Evolutionary conservation across 2,329 filamentous ascomycete species (phyloP).

Genomic region (Phaeosphaeriaceae sp.): DNA sequence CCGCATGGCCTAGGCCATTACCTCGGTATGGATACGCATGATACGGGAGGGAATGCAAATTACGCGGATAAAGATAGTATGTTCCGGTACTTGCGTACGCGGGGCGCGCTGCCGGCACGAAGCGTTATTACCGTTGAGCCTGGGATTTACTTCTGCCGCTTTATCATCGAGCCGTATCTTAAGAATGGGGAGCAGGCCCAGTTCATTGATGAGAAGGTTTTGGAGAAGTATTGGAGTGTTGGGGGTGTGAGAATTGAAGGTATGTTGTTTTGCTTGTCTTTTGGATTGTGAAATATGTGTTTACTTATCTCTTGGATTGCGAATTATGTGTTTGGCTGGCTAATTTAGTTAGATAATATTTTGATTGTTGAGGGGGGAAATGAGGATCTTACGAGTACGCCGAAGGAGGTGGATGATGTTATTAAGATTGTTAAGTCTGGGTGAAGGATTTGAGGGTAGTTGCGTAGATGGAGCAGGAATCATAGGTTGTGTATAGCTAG

Average conservation of each 20-base stretch:
- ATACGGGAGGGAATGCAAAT: slow-evolving; percentile 57
- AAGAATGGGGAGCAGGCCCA: slow-evolving; percentile 64
- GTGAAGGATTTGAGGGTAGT: slow-evolving; percentile 6
- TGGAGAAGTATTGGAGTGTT: slow-evolving; percentile 75
- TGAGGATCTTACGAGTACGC: slow-evolving; percentile 82
- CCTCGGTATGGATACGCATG: slow-evolving; percentile 61
- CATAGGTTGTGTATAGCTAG: too few species aligned
- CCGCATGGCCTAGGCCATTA: slow-evolving; percentile 60
- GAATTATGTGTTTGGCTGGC: slow-evolving; percentile 10
- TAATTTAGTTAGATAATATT: slow-evolving; percentile 68
- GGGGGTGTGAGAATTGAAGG: slow-evolving; percentile 89
- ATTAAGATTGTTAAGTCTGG: slow-evolving; percentile 61
- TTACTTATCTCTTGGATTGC: background rate
- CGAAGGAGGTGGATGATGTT: slow-evolving; percentile 74
- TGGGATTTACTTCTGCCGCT: slow-evolving; percentile 79
- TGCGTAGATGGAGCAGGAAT: too few species aligned
- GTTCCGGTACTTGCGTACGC: slow-evolving; percentile 85
- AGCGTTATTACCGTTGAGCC: slow-evolving; percentile 95
- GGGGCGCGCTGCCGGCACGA: slow-evolving; percentile 75
- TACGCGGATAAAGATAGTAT: slow-evolving; percentile 75
- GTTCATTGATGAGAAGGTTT: slow-evolving; percentile 69
- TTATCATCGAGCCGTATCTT: slow-evolving; percentile 74
- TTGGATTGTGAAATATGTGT: slow-evolving; percentile 3
- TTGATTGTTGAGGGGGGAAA: slow-evolving; percentile 77
- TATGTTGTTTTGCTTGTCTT: slow-evolving; percentile 21